These are phyloP conservation scores for Podospora anserina DNA, from an alignment of 495 filamentous ascomycete species.

Conservation along the genomic window DNA sequence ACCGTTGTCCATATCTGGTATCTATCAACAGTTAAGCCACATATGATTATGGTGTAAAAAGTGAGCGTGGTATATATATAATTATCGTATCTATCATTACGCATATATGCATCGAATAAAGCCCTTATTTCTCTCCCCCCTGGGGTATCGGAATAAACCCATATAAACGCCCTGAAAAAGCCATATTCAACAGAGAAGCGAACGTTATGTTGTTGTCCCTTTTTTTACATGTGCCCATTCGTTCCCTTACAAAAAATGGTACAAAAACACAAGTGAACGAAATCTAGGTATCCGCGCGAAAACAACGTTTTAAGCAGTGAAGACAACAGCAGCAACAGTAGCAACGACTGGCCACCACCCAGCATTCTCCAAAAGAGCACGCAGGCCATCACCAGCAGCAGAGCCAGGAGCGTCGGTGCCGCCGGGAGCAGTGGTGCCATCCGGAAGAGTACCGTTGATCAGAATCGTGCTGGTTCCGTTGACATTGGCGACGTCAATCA, in stretches of 20 bases:
- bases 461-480: conserved; percentile 75
- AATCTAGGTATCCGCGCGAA: neutral
- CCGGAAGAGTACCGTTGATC: conserved; percentile 81
- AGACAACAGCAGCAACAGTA: conserved; percentile 54
- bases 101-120: neutral
- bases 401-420: conserved; percentile 46
- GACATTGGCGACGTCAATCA: conserved; percentile 60
- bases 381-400: conserved; percentile 36
- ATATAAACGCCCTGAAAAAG: neutral
- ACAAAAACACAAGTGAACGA: neutral
- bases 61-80: neutral
- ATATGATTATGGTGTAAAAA: neutral
- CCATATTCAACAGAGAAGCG: neutral
- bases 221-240: neutral
- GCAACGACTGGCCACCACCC: conserved; percentile 62
- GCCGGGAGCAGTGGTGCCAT: conserved; percentile 71
- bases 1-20: too few species aligned
- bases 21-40: too few species aligned
- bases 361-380: conserved; percentile 41
- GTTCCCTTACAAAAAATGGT: neutral
- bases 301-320: conserved; percentile 28
- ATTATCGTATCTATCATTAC: neutral
- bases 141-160: neutral
- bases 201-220: neutral
- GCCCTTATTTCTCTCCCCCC: neutral